Percentiles rank a stretch among this genome's conserved stretches.
Evolutionary conservation across 2,329 filamentous ascomycete species (phyloP).

Genomic region (Nigrospora sphaerica): DNA sequence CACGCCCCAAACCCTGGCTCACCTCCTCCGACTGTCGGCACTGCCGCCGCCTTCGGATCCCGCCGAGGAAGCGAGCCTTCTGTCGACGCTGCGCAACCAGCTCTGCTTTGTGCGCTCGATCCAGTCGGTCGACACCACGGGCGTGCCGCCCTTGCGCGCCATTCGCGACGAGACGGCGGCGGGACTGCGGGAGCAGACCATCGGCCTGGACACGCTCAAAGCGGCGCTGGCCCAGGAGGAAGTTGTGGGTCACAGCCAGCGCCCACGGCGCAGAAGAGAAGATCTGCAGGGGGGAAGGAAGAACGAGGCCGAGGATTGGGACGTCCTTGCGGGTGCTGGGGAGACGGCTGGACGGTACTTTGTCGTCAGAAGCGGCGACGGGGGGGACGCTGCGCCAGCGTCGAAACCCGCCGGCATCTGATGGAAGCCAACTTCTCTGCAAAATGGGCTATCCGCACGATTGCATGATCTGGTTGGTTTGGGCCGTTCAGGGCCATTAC

Average conservation of each 20-base stretch:
- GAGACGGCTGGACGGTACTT: constrained; percentile 68
- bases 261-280: constrained; percentile 14
- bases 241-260: constrained; percentile 45
- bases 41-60: constrained; percentile 62
- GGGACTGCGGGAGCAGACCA: constrained; percentile 47
- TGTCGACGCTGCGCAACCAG: constrained; percentile 70
- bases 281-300: background rate
- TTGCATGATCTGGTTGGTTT: background rate
- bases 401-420: background rate
- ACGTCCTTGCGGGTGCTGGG: constrained; percentile 60
- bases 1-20: constrained; percentile 63
- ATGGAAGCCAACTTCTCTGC: background rate
- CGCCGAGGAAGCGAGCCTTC: constrained; percentile 62
- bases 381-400: background rate
- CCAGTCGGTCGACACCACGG: constrained; percentile 68
- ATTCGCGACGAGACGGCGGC: constrained; percentile 71
- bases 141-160: constrained; percentile 65
- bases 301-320: constrained; percentile 46
- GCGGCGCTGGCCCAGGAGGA: constrained; percentile 54
- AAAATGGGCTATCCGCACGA: background rate
- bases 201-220: constrained; percentile 50
- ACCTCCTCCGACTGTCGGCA: constrained; percentile 83
- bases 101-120: constrained; percentile 86
- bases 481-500: background rate
- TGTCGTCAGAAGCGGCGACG: constrained; percentile 59